A percentile compares a stretch with the other conserved stretches of the same genome.
Conservation (phyloP, 768 basidiomycete genomes). For the Agaricus blazei region DNA sequence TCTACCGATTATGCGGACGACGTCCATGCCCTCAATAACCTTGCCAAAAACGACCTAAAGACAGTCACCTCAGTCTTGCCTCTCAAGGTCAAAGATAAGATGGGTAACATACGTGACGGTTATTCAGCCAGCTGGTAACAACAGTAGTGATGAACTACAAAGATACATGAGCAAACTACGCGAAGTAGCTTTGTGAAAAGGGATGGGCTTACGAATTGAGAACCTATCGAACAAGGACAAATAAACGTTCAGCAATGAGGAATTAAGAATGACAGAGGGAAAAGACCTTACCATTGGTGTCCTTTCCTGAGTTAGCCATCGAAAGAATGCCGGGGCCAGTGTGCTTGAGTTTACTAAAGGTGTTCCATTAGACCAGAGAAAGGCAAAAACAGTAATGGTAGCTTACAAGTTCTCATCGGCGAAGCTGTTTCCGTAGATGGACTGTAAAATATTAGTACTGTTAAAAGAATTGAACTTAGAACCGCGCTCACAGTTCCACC, state of each 20-base stretch:
- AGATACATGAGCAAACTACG: conserved; percentile 7
- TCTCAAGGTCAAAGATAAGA: neutral
- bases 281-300: conserved; percentile 73
- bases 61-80: neutral
- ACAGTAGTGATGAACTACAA: conserved; percentile 89
- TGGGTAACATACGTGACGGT: conserved; percentile 61
- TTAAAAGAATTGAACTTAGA: neutral
- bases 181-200: neutral
- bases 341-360: conserved; percentile 87
- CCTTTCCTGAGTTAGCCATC: conserved; percentile 92
- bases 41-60: conserved; percentile 86
- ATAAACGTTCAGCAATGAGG: conserved; percentile 7
- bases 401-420: conserved; percentile 93
- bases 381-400: neutral
- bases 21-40: conserved; percentile 89
- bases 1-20: conserved; percentile 70
- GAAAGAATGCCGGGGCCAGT: conserved; percentile 82
- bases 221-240: conserved; percentile 41
- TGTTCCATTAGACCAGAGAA: neutral
- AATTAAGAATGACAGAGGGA: neutral
- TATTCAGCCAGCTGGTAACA: conserved; percentile 85
- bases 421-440: conserved; percentile 89
- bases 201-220: conserved; percentile 67
- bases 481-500: conserved; percentile 68
- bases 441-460: conserved; percentile 32